Evolutionary conservation across 106 monocot genomes (phyloP).

Genomic region (Triglochin maritima): DNA sequence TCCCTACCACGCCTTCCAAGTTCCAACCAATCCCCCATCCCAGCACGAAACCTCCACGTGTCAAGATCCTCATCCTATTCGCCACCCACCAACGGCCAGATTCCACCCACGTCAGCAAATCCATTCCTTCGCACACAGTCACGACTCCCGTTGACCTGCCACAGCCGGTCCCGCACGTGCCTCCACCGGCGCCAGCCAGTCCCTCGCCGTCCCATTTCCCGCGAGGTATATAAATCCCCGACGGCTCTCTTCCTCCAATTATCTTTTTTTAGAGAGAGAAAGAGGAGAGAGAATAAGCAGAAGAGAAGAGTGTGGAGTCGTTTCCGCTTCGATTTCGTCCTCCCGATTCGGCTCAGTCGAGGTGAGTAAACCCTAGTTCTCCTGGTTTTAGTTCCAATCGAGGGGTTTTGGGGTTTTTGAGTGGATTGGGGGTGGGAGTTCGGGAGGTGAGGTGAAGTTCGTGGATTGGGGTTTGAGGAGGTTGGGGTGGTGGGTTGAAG

Average conservation of each 20-base stretch:
- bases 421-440: too few relatives aligned
- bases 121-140: too few relatives aligned
- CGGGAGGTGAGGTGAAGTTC: too few relatives aligned
- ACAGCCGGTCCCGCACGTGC: background rate
- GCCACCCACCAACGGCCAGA: background rate
- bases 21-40: too few relatives aligned
- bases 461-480: too few relatives aligned
- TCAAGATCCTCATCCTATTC: background rate
- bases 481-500: too few relatives aligned
- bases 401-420: too few relatives aligned
- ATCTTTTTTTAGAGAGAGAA: background rate
- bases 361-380: too few relatives aligned
- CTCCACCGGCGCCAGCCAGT: background rate
- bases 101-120: background rate
- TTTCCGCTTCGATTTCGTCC: background rate
- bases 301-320: background rate
- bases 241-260: background rate
- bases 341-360: too few relatives aligned
- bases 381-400: too few relatives aligned
- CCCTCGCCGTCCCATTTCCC: background rate
- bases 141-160: background rate
- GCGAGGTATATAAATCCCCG: background rate
- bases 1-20: too few relatives aligned
- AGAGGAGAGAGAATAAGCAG: background rate
- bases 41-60: background rate